Evolutionary conservation across 1,139 yeast species (phyloP), one percentile per base, ranked within the genome.

Genomic region (Candida smagusa): DNA sequence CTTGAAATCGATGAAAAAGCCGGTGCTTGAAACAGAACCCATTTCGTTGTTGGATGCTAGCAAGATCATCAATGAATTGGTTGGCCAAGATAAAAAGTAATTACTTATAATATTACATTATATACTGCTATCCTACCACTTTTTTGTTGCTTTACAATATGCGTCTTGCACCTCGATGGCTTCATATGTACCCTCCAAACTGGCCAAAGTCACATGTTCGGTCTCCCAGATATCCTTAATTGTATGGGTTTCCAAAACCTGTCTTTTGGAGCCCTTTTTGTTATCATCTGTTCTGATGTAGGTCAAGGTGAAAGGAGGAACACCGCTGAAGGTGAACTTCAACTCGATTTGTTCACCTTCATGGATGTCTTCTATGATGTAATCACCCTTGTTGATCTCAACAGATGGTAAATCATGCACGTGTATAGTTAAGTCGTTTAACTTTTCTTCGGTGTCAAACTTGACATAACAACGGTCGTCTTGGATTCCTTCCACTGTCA

Each of bases 171-270:
- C 79, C 52, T 85, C 89, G 30, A 87, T 76, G 7, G 97, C 97
- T 58, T 90, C 96, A 55, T 94, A 92, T 3, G 89, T 84, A 32
- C 99, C 99, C 56, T 90, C 96, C 48, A 87, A 68, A 48, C 88
- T 85, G 1, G 95, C 92, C 53, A 74, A 67, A 4, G 86, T 82
- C 35, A 79, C 72, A 55, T 87, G 80, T 49, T 82, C 87, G 52
- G 79, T 63, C 2, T 77, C 82, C 63, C 77, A 68, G 26, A 90
- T 86, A 47, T 83, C 82, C 7, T 78, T 69, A 24, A 90, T 79
- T 3, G 85, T 80, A 45, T 84, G 84, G 1, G 87, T 82, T 53
- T 90, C 97, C 22, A 86, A 81, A 12, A 84, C 77, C 41, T 73
- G 74, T 12, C 74, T 65, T 43, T 59, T 58, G 76, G 38, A 74